phyloP scores from a whole-genome alignment of 352 stramenopile species.

The Phytophthora pinifolia region DNA sequence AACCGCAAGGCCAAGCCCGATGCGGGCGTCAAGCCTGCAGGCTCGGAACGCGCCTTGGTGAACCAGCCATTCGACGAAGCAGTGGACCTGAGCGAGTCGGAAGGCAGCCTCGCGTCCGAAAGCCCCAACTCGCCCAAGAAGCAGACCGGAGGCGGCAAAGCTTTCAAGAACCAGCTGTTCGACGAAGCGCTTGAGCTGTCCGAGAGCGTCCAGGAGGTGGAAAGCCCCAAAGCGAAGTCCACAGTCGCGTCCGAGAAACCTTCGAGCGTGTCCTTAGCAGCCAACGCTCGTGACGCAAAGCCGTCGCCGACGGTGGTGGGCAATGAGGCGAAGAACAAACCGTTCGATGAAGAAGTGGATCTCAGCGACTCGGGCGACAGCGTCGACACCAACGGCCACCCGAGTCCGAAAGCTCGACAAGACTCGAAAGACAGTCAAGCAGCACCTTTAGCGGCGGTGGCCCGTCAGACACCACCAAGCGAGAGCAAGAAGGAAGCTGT shows the following conservation, averaged over 20 bases:
- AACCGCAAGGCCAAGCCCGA: constrained; percentile 35
- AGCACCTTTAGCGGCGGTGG: constrained; percentile 2
- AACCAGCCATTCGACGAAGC: constrained; percentile 89
- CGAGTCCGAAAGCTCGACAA: constrained; percentile 45
- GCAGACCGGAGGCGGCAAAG: constrained; percentile 11
- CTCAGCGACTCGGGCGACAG: constrained; percentile 86
- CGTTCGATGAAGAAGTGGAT: constrained; percentile 87
- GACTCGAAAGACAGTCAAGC: constrained; percentile 18
- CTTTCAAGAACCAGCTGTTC: constrained; percentile 79
- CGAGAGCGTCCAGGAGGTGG: constrained; percentile 72
- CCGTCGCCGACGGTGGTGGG: constrained; percentile 9
- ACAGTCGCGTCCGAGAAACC: constrained; percentile 17
- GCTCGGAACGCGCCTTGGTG: constrained; percentile 52
- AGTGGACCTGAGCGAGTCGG: constrained; percentile 87
- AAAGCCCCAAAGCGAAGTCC: constrained; percentile 50
- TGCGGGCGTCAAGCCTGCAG: constrained; percentile 15
- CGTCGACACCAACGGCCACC: constrained; percentile 77
- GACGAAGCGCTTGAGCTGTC: constrained; percentile 85
- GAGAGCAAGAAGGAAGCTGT: constrained; percentile 22
- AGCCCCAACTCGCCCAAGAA: constrained; percentile 67
- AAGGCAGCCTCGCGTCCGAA: constrained; percentile 53
- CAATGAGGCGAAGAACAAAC: constrained; percentile 78
- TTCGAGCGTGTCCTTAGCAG: not conserved
- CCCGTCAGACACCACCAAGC: constrained; percentile 14
- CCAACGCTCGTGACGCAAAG: constrained; percentile 8